Conservation (phyloP, 2,329 filamentous ascomycete species). For the Coniochaeta sp. region DNA sequence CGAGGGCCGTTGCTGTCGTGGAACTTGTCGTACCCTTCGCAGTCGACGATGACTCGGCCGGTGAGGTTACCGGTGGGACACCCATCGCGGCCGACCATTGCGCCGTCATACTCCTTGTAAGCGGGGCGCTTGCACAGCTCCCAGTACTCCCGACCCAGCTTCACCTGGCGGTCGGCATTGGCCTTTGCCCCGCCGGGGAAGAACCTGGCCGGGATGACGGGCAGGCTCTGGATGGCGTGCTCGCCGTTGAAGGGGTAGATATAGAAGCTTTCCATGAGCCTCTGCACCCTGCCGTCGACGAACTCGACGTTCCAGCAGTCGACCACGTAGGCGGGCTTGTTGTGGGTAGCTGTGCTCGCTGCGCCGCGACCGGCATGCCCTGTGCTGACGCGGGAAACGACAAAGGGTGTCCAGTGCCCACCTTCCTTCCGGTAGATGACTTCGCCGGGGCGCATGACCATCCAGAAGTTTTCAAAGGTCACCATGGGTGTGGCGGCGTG, state of each 20-base stretch:
- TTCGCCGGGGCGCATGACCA: constrained; percentile 37
- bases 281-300: constrained; percentile 23
- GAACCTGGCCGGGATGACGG: constrained; percentile 34
- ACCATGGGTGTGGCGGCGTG: constrained; percentile 28
- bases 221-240: constrained; percentile 32
- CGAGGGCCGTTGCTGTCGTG: constrained; percentile 8
- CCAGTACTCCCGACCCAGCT: constrained; percentile 38
- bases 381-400: constrained; percentile 27
- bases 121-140: constrained; percentile 36
- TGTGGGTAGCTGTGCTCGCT: background rate
- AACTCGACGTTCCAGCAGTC: constrained; percentile 35
- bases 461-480: constrained; percentile 39
- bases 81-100: constrained; percentile 23
- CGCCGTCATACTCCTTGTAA: constrained; percentile 39
- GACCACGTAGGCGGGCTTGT: constrained; percentile 15
- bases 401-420: constrained; percentile 32
- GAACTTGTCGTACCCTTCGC: constrained; percentile 31
- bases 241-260: constrained; percentile 35
- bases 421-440: constrained; percentile 34
- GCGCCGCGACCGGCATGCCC: background rate
- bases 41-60: constrained; percentile 36
- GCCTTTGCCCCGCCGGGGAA: constrained; percentile 26
- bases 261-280: constrained; percentile 28
- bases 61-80: constrained; percentile 20
- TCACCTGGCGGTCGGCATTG: constrained; percentile 29